Percentiles rank a stretch among this genome's conserved stretches.
Conservation (phyloP, 2,329 filamentous ascomycete genomes). For the Colletotrichum neosansevieriae region DNA sequence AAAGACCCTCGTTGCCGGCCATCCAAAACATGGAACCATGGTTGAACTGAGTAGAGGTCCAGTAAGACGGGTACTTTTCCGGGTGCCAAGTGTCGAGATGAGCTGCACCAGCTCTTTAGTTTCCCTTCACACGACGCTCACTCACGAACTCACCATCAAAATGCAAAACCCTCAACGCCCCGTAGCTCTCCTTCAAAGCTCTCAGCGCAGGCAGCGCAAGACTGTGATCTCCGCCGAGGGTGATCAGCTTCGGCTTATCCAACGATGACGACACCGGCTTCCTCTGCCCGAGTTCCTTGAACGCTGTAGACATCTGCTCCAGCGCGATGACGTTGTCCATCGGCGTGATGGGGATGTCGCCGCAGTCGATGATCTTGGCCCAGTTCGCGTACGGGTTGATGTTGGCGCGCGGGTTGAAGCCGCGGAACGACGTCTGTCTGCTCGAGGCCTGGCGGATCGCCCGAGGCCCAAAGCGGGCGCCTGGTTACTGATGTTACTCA, state of each 20-base stretch:
- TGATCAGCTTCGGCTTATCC: constrained; percentile 69
- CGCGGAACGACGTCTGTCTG: constrained; percentile 82
- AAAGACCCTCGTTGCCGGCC: constrained; percentile 82
- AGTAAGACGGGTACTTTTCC: constrained; percentile 81
- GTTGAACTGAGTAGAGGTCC: constrained; percentile 80
- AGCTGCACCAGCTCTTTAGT: constrained; percentile 45
- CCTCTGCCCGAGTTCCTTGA: constrained; percentile 71
- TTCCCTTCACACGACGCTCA: constrained; percentile 17
- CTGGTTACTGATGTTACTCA: constrained; percentile 45
- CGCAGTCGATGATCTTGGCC: constrained; percentile 87
- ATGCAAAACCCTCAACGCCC: constrained; percentile 76
- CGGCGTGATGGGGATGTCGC: constrained; percentile 88
- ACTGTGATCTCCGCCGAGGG: constrained; percentile 80
- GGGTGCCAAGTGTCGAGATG: constrained; percentile 92
- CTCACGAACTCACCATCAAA: constrained; percentile 67
- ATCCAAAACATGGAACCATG: constrained; percentile 95
- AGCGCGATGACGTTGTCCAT: constrained; percentile 88
- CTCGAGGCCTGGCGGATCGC: constrained; percentile 87
- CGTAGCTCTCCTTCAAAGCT: constrained; percentile 72
- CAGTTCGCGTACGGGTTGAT: constrained; percentile 87
- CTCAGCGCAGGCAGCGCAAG: constrained; percentile 77
- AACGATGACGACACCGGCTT: constrained; percentile 49
- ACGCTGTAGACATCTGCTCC: constrained; percentile 86
- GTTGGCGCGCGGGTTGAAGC: constrained; percentile 82
- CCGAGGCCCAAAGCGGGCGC: constrained; percentile 86